A percentile compares a stretch with the other conserved stretches of the same genome.
These are phyloP conservation scores for Monosporozyma unispora DNA, from an alignment of 805 yeast genomes.

Conservation along the genomic window DNA sequence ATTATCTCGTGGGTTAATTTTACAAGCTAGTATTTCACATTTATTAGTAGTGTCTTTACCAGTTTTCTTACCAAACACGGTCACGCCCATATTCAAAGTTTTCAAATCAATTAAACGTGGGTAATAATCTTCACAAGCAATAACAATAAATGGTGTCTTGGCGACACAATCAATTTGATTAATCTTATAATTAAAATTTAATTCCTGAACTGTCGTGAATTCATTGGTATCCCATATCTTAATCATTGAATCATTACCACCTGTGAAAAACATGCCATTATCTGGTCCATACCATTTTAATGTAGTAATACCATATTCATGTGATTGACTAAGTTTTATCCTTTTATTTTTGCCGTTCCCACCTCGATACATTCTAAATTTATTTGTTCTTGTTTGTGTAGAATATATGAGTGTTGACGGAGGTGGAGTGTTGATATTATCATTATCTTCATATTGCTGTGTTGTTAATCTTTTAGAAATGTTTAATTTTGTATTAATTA, in stretches of 20 bases:
- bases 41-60: constrained; percentile 46
- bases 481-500: constrained; percentile 24
- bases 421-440: neutral
- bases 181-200: constrained; percentile 52
- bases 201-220: constrained; percentile 56
- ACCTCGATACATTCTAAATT: constrained; percentile 16
- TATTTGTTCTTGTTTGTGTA: constrained; percentile 16
- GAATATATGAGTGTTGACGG: constrained; percentile 11
- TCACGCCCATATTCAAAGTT: constrained; percentile 66
- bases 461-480: constrained; percentile 11
- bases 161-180: constrained; percentile 47
- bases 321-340: constrained; percentile 29
- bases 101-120: constrained; percentile 64
- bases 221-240: constrained; percentile 74
- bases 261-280: constrained; percentile 73
- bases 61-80: constrained; percentile 47
- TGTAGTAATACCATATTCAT: constrained; percentile 63
- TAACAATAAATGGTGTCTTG: constrained; percentile 37
- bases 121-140: constrained; percentile 62
- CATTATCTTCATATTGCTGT: no score
- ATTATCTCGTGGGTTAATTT: constrained; percentile 65
- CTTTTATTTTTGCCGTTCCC: neutral
- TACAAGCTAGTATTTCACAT: constrained; percentile 33
- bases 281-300: constrained; percentile 86
- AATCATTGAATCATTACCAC: constrained; percentile 70